A percentile compares a stretch with the other conserved stretches of the same genome.
These are phyloP conservation scores for Marvania coccoides DNA, from an alignment of 139 green algal genomes.

Conservation along the genomic window DNA sequence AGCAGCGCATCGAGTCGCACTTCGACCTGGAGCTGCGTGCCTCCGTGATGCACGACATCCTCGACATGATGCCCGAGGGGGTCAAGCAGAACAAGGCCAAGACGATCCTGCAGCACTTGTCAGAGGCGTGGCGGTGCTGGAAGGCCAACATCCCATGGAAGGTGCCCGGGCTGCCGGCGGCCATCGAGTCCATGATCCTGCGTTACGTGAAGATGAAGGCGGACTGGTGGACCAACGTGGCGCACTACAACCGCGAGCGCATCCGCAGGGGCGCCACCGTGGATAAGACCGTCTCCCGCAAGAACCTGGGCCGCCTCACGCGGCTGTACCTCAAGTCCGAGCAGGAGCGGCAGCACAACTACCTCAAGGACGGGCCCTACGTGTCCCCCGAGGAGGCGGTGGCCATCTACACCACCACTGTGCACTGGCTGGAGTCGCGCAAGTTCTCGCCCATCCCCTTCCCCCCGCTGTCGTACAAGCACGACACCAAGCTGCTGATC, in stretches of 20 bases:
- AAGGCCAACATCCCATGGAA: constrained; percentile 99
- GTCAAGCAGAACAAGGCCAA: constrained; percentile 93
- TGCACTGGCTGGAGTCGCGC: constrained; percentile 98
- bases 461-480: constrained; percentile 99
- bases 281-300: constrained; percentile 99
- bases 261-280: constrained; percentile 97
- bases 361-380: constrained; percentile 95
- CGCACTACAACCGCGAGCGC: constrained; percentile 99
- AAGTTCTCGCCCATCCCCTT: constrained; percentile 98
- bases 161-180: constrained; percentile 92
- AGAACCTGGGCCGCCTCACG: constrained; percentile 99
- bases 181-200: constrained; percentile 99
- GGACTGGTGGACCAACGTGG: constrained; percentile 99
- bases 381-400: constrained; percentile 92
- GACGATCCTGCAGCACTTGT: constrained; percentile 98
- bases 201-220: constrained; percentile 99
- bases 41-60: constrained; percentile 98
- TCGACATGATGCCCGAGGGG: constrained; percentile 99
- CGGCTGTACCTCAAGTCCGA: constrained; percentile 95
- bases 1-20: constrained; percentile 97
- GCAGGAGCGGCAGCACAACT: constrained; percentile 99
- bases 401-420: constrained; percentile 95
- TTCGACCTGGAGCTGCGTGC: constrained; percentile 98
- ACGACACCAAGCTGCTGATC: constrained; percentile 99
- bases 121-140: constrained; percentile 96